Percentiles rank a stretch among this genome's conserved stretches.
Evolutionary conservation across 139 green algal genomes (phyloP).

Genomic region (Chlorella sp.): DNA sequence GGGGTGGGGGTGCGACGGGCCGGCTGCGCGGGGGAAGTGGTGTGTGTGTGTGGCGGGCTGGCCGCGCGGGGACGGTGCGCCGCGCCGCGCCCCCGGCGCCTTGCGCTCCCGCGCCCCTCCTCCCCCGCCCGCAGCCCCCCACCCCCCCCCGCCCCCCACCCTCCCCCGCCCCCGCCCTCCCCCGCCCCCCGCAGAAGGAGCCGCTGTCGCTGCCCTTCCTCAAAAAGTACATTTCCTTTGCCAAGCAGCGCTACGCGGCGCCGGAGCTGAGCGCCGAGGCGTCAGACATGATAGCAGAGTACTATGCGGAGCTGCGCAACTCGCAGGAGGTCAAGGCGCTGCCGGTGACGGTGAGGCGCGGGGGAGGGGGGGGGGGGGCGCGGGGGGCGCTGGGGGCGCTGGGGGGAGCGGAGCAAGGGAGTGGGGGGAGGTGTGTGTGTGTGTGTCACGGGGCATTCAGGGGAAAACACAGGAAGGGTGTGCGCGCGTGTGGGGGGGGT

Average conservation of each 20-base stretch:
- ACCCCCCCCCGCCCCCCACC: not conserved
- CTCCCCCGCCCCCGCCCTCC: not conserved
- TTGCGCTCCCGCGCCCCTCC: too few species aligned
- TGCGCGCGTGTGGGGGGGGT: too few species aligned
- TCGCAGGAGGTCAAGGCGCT: constrained; percentile 43
- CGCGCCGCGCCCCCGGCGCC: too few species aligned
- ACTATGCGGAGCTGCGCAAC: constrained; percentile 83
- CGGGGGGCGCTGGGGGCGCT: not conserved
- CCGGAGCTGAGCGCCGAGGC: constrained; percentile 62
- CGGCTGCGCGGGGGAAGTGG: too few species aligned
- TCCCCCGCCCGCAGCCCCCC: not conserved
- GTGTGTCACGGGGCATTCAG: too few species aligned
- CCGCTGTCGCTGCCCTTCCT: constrained; percentile 56
- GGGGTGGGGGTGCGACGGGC: not conserved
- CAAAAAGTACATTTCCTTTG: constrained; percentile 63
- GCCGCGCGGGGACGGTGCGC: too few species aligned
- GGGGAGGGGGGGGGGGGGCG: not conserved
- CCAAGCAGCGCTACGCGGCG: constrained; percentile 50
- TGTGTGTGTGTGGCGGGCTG: too few species aligned
- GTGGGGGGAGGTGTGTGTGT: too few species aligned
- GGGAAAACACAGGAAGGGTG: too few species aligned
- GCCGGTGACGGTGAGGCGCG: constrained; percentile 49
- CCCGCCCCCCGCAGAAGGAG: constrained; percentile 13
- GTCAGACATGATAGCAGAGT: constrained; percentile 77
- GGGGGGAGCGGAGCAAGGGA: too few species aligned